Base-by-base conservation (phyloP, 2,329 filamentous ascomycete species). In the Penicillium aurantiogriseum region DNA sequence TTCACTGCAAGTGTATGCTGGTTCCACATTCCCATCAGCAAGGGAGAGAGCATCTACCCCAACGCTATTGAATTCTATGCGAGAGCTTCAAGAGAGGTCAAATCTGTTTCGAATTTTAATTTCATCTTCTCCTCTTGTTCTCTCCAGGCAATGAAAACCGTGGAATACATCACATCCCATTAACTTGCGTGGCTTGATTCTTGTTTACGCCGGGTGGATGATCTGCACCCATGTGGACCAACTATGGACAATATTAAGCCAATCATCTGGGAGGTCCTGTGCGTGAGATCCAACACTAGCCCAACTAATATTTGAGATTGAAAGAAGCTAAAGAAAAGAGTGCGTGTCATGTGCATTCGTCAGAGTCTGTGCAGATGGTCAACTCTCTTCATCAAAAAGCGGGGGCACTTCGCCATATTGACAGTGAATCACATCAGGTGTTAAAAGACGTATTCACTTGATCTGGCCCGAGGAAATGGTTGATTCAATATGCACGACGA, bases 11-110 rank as follows among this genome's bases (percentile, higher is more conserved):
- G 49, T 53, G 36, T 47, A 23, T 36, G 48, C 25, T 36, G 36
- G 54, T 53, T 19, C 54, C 54, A 57, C 54, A 57, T 57, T 57
- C 54, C 21, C 43, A 29, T 25, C 54, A 57, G 54, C 49, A 57
- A 57, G 54, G 54, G 54, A 31, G 25, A 27, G 25, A 29, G 44
- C 15, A 53, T 31, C 19, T n/a, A 35, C 27, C 23, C 10, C 11
- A 15, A 47, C 35, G 27, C 54, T 57, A 57, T 29, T 47, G 49
- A 57, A 52, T 42, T 35, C 6, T 33, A 40, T 13, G 17, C 25
- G 8, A 25, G 15, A 49, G 39, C 36, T 54, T 51, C 21, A 27
- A 27, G 50, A 52, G 29, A 36, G 29, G 9, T 3, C 31, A 29
- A 13, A 33, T 31, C 9, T 2, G 7, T 8, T 29, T 23, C 4